phyloP scores from a whole-genome alignment of 495 filamentous ascomycete species.

The Hypoxylon trugodes region DNA sequence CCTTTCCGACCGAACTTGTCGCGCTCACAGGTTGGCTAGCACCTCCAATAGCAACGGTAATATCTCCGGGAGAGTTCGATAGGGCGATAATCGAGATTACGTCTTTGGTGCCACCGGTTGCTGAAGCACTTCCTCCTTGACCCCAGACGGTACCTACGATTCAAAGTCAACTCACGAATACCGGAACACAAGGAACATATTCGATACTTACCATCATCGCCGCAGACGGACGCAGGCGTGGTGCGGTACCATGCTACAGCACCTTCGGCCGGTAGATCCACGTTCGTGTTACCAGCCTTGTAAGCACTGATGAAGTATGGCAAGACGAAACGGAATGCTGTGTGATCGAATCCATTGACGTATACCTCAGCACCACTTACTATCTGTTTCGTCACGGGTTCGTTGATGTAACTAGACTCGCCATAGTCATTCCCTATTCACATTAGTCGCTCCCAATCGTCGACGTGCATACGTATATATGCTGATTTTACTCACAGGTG shows the following conservation, averaged over 20 bases:
- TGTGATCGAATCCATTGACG: conserved; percentile 50
- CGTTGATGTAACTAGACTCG: conserved; percentile 78
- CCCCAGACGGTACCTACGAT: conserved; percentile 54
- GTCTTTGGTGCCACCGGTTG: conserved; percentile 52
- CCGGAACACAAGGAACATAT: conserved; percentile 26
- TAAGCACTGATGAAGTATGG: conserved; percentile 72
- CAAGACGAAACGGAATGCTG: conserved; percentile 58
- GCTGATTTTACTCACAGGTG: conserved; percentile 41
- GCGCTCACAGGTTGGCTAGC: conserved; percentile 51
- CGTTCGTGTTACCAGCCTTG: conserved; percentile 59
- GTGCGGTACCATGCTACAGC: conserved; percentile 74
- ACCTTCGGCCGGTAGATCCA: conserved; percentile 56
- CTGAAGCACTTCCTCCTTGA: conserved; percentile 52
- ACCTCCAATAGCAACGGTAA: conserved; percentile 62
- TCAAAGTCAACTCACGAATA: conserved; percentile 11
- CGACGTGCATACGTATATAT: conserved; percentile 28
- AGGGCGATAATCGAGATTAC: conserved; percentile 57
- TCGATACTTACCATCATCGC: conserved; percentile 51
- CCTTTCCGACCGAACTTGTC: conserved; percentile 38
- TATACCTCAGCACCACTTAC: conserved; percentile 61
- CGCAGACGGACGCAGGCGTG: conserved; percentile 44
- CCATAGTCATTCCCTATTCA: conserved; percentile 79
- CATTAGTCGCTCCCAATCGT: conserved; percentile 15
- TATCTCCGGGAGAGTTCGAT: conserved; percentile 42
- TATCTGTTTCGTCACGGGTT: conserved; percentile 58